Evolutionary conservation across 805 yeast genomes (phyloP), one percentile per base, ranked within the genome.

Genomic region (Candida qinlingensis): DNA sequence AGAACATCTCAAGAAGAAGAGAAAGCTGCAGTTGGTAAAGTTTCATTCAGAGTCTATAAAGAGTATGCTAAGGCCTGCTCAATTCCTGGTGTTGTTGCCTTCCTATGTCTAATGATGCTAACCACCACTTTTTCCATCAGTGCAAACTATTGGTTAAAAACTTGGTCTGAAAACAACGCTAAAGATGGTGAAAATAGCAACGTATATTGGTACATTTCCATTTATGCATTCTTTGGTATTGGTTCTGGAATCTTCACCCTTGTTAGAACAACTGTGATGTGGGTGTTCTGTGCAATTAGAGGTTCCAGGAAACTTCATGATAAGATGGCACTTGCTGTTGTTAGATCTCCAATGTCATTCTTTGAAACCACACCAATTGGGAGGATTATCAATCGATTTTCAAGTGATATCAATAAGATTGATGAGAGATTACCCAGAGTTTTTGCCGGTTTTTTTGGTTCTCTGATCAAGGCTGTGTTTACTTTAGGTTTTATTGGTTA

Each of bases 341-440:
- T 83, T 46, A 64, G 74, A 43, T 72, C 85, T 1, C 87, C 88
- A 41, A 80, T 83, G 83, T 68, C 73, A 4, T 83, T 80, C 57
- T 83, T 83, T 61, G 88, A 83, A 54, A 75, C 85, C 0, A 83
- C 87, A 0, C 89, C 89, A 7, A 63, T 77, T 42, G 89, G 89
- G 5, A 69, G 88, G 58, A 74, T 83, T 13, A 69, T 81, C 60
- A 83, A 83, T 59, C 66, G 88, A 54, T 83, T 83, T 56, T 75
- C 85, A 27, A 76, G 79, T 57, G 89, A 83, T 64, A 73, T 83
- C 52, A 73, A 72, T 51, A 73, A 72, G 31, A 69, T 83, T 48
- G 89, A 83, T 63, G 71, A 72, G 47, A 69, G 69, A 1, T 67
- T 83, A 35, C 86, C 87, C n/a, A 70, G 73, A 54, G 69, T 75